Evolutionary conservation across 352 stramenopile species (phyloP), one percentile per base, ranked within the genome.

Genomic region (Plasmopara viticola): DNA sequence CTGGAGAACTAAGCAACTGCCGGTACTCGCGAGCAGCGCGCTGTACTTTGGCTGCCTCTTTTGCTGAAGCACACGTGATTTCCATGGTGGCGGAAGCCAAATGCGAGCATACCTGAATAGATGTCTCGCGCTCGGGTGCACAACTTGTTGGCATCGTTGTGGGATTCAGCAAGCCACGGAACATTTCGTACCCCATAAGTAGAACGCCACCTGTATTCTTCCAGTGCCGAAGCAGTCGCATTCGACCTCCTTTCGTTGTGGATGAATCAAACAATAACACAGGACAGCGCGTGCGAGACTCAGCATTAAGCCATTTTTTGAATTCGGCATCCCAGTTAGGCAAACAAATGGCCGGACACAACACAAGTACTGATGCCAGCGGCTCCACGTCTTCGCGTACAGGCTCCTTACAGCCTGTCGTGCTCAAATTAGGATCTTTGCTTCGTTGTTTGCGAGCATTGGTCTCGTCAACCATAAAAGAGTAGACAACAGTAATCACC

Each of bases 301-400:
- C 74, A 2, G 48, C 20, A 28, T 62, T 79, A 29, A 99, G 65
- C 96, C 95, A 98, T 63, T 98, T 99, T 20, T 95, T 76, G 59
- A 99, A 97, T 75, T 99, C 96, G 53, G 89, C 85, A 56, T 97
- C 80, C 95, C 96, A 98, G 65, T 98, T 99, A 33, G 95, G 94
- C 46, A 99, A 95, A 40, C 97, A 90, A 44, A 95, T 97, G 31
- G 95, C 97, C 4, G 96, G 96, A 53, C 93, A 98, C 20, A 98
- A 73, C 29, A 99, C 86, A 66, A 99, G 70, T 17, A 84, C 75
- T 9, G 79, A 86, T 33, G 55, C 58, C 10, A 63, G 62, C 20
- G 62, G 41, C 10, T 65, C 39, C 2, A 51, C 31, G 10, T 53
- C 48, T 2, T 60, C 14, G 9, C 29, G 12, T 31, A 6, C 33